Conservation (phyloP, 2,329 filamentous ascomycete species). For the Phoma herbarum region DNA sequence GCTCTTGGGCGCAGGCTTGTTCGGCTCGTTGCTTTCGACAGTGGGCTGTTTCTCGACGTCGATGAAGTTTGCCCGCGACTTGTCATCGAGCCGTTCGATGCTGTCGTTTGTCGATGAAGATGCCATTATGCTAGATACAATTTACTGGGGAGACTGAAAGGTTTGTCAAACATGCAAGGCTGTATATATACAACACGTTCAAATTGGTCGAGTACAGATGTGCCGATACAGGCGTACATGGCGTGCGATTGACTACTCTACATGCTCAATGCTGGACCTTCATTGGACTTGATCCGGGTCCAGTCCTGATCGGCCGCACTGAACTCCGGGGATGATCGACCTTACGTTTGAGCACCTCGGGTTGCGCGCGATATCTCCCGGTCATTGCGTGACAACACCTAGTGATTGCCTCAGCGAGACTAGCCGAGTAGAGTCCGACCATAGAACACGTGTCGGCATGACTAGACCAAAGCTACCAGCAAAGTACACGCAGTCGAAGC, state of each 20-base stretch:
- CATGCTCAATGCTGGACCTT: background rate
- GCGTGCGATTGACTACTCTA: background rate
- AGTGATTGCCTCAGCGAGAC: conserved; percentile 10
- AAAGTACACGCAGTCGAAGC: background rate
- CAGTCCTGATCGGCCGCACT: background rate
- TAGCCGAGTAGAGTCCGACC: conserved; percentile 5
- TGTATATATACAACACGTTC: background rate
- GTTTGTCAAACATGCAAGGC: background rate
- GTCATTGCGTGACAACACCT: conserved; percentile 2
- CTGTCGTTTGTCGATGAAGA: conserved; percentile 13
- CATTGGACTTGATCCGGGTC: background rate
- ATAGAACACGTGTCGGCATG: background rate
- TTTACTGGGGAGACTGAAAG: background rate
- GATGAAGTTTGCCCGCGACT: conserved; percentile 8
- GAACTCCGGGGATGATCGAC: conserved; percentile 10
- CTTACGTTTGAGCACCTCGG: background rate
- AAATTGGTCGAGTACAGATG: background rate
- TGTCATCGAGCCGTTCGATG: conserved; percentile 18
- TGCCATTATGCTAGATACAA: conserved; percentile 11
- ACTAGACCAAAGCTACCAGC: background rate
- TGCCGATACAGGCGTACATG: background rate
- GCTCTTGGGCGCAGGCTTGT: conserved; percentile 15
- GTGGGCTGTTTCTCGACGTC: conserved; percentile 32
- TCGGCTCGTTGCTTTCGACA: conserved; percentile 1
- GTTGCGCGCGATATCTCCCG: background rate